Evolutionary conservation across 805 yeast genomes (phyloP), one percentile per base, ranked within the genome.

Genomic region (Saturnispora hagleri): DNA sequence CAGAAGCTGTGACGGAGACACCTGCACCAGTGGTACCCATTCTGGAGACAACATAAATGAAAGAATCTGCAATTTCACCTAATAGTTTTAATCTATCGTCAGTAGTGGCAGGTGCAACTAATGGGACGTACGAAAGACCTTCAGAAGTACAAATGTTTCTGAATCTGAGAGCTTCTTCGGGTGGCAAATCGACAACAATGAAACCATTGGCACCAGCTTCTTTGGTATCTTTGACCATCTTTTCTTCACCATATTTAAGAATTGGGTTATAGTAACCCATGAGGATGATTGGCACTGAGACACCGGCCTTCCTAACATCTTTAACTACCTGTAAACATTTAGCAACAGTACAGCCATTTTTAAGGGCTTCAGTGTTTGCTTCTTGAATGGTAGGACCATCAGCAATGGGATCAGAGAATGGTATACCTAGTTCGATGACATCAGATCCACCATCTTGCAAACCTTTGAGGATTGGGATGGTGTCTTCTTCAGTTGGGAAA

Each of bases 181-280:
- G 99, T 48, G 99, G 99, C 61, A 93, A 74, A 68, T 93, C 99
- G 43, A 91, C 97, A 48, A 93, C 81, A 61, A 93, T 84, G 69
- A 84, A 93, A 24, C 98, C 99, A 64, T 88, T 89, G 47, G 89
- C 99, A 57, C 99, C 99, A 1, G 90, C 96, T 24, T 72, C 75
- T 49, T 82, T 81, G n/a, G 95, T 77, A 56, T 85, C 96, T 55
- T 74, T 71, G 56, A 89, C 80, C 72, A 93, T 75, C 67, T 81
- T 75, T 61, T 84, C 84, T 71, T 93, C 99, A 50, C 97, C 99
- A 65, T 84, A 91, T 58, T 78, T 83, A 65, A 88, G 67, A 58
- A 93, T 81, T 15, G 99, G 99, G 70, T 93, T 93, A 73, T 89
- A 93, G 77, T 93, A 93, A 54, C 99, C 99, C 99, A 93, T 93